Percentiles rank a stretch among this genome's conserved stretches.
phyloP scores from a whole-genome alignment of 2,329 filamentous ascomycete genomes.

The Ceratocystis huliohia region DNA sequence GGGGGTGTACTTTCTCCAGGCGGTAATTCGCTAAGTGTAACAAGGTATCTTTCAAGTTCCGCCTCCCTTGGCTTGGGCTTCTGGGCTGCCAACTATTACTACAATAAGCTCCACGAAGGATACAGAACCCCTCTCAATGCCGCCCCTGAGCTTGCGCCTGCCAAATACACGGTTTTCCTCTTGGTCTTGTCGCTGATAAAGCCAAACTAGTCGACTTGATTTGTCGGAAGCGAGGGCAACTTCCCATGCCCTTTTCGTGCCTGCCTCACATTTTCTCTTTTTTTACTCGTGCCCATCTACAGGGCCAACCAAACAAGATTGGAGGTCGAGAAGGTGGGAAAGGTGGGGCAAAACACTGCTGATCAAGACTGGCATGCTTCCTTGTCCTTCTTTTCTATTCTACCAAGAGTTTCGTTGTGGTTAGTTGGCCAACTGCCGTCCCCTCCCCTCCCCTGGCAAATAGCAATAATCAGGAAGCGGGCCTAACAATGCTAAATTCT shows the following conservation, averaged over 20 bases:
- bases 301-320: background rate
- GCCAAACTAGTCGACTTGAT: background rate
- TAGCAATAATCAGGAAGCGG: too few species aligned
- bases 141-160: background rate
- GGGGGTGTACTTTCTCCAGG: background rate
- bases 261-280: background rate
- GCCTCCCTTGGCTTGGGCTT: background rate
- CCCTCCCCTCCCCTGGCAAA: too few species aligned
- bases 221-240: background rate
- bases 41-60: background rate
- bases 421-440: background rate
- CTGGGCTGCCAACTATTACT: background rate
- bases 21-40: conserved; percentile 7
- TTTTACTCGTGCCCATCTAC: background rate
- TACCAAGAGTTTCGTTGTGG: background rate
- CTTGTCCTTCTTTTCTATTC: conserved; percentile 12
- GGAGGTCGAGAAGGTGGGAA: background rate
- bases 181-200: background rate
- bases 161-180: background rate
- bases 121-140: too few species aligned
- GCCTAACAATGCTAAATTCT: too few species aligned
- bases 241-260: background rate
- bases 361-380: background rate
- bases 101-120: too few species aligned
- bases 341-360: conserved; percentile 5